phyloP scores from a whole-genome alignment of 192 early-diverging fungal species.

The Dissophora globulifera region DNA sequence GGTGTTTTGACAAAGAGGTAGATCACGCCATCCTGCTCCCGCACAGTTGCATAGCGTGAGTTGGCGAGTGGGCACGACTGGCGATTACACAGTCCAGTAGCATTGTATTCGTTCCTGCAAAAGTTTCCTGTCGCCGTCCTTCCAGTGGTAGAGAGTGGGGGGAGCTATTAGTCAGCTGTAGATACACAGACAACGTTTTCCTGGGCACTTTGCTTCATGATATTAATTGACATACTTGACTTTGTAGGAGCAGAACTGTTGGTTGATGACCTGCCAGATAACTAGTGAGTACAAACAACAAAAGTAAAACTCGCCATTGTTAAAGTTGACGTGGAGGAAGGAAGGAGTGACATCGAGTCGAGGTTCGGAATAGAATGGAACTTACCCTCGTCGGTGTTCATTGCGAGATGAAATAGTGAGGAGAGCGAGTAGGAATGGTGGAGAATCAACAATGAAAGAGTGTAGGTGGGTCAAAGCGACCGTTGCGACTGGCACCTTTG shows the following conservation, averaged over 20 bases:
- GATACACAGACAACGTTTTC: too few species aligned
- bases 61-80: slow-evolving; percentile 97
- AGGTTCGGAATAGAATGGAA: background rate
- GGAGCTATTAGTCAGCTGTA: background rate
- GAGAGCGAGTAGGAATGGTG: slow-evolving; percentile 10
- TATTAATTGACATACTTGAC: slow-evolving; percentile 84
- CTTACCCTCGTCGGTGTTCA: slow-evolving; percentile 49
- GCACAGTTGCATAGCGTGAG: slow-evolving; percentile 93
- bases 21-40: slow-evolving; percentile 82
- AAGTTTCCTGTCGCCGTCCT: slow-evolving; percentile 89
- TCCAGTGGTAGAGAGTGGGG: too few species aligned
- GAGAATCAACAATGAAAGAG: slow-evolving; percentile 12
- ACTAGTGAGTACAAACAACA: slow-evolving; percentile 49
- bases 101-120: slow-evolving; percentile 96
- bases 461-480: too few species aligned
- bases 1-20: slow-evolving; percentile 96
- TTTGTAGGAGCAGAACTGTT: slow-evolving; percentile 99
- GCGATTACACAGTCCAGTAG: slow-evolving; percentile 94
- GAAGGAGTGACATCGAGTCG: too few species aligned
- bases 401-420: too few species aligned
- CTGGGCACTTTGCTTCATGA: too few species aligned
- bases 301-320: background rate
- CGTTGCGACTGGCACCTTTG: too few species aligned
- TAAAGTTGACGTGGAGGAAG: background rate
- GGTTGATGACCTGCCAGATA: slow-evolving; percentile 96